These are phyloP conservation scores for Stachybotrys echinatus DNA, from an alignment of 2,329 filamentous ascomycete species.

Conservation along the genomic window DNA sequence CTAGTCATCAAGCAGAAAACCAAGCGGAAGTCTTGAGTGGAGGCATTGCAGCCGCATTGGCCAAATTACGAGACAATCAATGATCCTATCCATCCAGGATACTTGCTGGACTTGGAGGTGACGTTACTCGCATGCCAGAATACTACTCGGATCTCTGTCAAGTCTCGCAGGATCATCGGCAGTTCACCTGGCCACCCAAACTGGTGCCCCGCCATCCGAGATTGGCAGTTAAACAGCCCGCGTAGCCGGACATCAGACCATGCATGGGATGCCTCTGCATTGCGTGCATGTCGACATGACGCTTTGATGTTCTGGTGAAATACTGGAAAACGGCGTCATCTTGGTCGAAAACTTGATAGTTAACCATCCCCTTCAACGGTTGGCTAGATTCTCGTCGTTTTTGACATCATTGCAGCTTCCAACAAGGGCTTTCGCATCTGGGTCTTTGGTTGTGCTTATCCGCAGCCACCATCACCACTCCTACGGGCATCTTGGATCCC, in stretches of 20 bases:
- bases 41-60: slow-evolving; percentile 57
- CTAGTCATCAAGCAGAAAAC: slow-evolving; percentile 13
- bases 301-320: too few species aligned
- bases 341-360: too few species aligned
- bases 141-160: background rate
- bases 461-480: background rate
- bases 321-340: too few species aligned
- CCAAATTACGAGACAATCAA: slow-evolving; percentile 44
- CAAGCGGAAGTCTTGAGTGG: slow-evolving; percentile 40
- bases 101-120: background rate
- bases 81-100: slow-evolving; percentile 6
- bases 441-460: too few species aligned
- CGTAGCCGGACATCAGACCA: background rate
- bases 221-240: background rate
- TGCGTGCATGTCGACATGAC: too few species aligned
- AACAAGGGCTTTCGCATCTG: too few species aligned
- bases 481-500: background rate
- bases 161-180: background rate
- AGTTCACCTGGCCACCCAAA: background rate
- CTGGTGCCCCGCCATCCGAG: background rate
- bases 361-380: too few species aligned
- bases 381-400: too few species aligned
- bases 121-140: background rate
- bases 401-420: too few species aligned
- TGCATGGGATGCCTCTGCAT: background rate